Evolutionary conservation across 306 rosid species (phyloP).

Genomic region (Senna siamea): DNA sequence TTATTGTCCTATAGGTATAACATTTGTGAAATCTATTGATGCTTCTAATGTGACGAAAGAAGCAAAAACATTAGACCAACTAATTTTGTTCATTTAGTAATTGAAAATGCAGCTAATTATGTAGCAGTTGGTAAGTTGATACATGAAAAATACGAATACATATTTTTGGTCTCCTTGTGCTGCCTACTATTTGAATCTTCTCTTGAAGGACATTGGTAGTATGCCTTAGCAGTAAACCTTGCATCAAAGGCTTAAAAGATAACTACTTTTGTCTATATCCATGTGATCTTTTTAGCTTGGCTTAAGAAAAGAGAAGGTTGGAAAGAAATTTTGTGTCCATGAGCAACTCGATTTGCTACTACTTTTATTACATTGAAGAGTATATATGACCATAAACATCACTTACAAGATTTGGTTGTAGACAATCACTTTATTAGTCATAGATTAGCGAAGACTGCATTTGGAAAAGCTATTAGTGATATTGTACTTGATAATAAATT

Average conservation of each 20-base stretch:
- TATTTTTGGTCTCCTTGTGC: background rate
- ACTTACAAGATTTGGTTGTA: too few species aligned
- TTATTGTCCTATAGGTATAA: background rate
- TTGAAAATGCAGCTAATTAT: background rate
- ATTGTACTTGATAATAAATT: too few species aligned
- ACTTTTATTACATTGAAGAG: background rate
- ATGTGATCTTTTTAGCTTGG: background rate
- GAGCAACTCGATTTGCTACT: background rate
- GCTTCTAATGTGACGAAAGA: background rate
- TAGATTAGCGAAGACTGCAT: too few species aligned
- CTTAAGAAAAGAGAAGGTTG: background rate
- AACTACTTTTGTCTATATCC: background rate
- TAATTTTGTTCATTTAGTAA: background rate
- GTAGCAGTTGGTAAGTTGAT: background rate
- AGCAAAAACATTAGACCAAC: background rate
- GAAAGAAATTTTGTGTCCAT: background rate
- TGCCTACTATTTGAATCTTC: background rate
- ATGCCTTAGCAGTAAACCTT: background rate
- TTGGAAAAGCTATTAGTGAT: too few species aligned
- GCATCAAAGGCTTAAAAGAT: background rate
- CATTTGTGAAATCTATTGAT: background rate
- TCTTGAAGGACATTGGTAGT: background rate
- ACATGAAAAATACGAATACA: background rate
- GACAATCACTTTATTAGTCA: too few species aligned
- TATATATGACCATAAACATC: too few species aligned